Percentiles rank a stretch among this genome's conserved stretches.
Evolutionary conservation across 371 early-diverging fungal species (phyloP).

Genomic region (Parasitella parasitica): DNA sequence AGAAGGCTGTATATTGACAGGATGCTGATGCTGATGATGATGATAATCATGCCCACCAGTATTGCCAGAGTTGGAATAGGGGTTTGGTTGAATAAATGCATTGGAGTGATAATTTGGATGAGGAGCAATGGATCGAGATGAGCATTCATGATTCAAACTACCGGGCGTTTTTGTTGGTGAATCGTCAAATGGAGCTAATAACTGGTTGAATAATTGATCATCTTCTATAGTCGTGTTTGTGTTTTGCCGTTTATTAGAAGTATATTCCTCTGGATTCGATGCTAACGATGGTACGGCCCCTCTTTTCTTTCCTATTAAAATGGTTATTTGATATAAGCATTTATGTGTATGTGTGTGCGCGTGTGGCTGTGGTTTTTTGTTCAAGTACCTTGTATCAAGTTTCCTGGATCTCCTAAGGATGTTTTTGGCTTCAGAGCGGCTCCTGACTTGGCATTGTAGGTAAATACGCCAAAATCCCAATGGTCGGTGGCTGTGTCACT

Average conservation of each 20-base stretch:
- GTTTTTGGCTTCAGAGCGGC: neutral
- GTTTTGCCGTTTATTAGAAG: neutral
- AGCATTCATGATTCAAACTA: neutral
- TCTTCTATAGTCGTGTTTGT: constrained; percentile 3
- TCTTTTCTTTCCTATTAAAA: neutral
- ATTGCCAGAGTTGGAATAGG: neutral
- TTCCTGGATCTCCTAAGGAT: neutral
- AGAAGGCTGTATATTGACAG: constrained; percentile 6
- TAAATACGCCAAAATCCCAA: constrained; percentile 20
- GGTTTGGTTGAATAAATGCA: neutral
- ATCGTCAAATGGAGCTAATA: constrained; percentile 14
- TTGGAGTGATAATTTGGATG: neutral
- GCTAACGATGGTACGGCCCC: neutral
- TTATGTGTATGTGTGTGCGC: neutral
- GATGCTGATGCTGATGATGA: neutral
- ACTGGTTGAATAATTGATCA: constrained; percentile 13
- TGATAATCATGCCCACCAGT: neutral
- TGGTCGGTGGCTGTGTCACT: constrained; percentile 15
- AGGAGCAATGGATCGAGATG: neutral
- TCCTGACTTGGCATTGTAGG: constrained; percentile 3
- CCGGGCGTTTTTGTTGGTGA: neutral
- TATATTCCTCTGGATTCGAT: neutral
- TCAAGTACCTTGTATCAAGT: neutral
- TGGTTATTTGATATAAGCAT: neutral
- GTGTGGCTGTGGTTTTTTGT: too few relatives aligned